Conservation (phyloP, 768 basidiomycete species). For the Boletus subcaerulescens region DNA sequence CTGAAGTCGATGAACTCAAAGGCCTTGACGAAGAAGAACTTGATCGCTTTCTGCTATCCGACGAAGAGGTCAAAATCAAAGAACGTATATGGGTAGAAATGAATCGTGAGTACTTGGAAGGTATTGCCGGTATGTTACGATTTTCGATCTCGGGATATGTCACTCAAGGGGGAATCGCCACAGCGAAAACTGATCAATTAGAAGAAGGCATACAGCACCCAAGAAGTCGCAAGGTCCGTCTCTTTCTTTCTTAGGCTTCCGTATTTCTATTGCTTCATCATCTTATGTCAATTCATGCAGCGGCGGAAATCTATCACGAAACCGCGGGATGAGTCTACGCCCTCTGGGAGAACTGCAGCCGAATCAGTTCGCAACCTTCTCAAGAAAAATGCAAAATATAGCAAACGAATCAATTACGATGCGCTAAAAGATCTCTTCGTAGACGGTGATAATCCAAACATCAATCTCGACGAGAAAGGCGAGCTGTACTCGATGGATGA, state of each 20-base stretch:
- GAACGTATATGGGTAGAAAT: conserved; percentile 93
- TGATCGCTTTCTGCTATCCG: conserved; percentile 71
- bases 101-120: conserved; percentile 87
- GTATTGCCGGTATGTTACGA: conserved; percentile 58
- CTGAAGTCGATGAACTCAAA: conserved; percentile 55
- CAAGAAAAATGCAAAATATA: conserved; percentile 84
- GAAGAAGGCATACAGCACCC: conserved; percentile 39
- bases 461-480: conserved; percentile 40
- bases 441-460: conserved; percentile 30
- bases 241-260: conserved; percentile 25
- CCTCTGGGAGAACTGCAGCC: conserved; percentile 34
- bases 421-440: conserved; percentile 79
- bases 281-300: conserved; percentile 35
- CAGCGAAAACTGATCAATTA: conserved; percentile 67
- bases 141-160: conserved; percentile 23
- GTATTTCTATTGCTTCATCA: conserved; percentile 15
- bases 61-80: conserved; percentile 81
- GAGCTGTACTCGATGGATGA: conserved; percentile 56
- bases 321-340: conserved; percentile 73
- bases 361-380: conserved; percentile 48
- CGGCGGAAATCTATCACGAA: conserved; percentile 63
- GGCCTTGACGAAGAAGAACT: conserved; percentile 92
- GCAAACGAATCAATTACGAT: conserved; percentile 92
- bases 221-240: conserved; percentile 79
- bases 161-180: conserved; percentile 43